A percentile compares a stretch with the other conserved stretches of the same genome.
phyloP scores from a whole-genome alignment of 495 filamentous ascomycete species.

The Hypomontagnella submonticulosa region DNA sequence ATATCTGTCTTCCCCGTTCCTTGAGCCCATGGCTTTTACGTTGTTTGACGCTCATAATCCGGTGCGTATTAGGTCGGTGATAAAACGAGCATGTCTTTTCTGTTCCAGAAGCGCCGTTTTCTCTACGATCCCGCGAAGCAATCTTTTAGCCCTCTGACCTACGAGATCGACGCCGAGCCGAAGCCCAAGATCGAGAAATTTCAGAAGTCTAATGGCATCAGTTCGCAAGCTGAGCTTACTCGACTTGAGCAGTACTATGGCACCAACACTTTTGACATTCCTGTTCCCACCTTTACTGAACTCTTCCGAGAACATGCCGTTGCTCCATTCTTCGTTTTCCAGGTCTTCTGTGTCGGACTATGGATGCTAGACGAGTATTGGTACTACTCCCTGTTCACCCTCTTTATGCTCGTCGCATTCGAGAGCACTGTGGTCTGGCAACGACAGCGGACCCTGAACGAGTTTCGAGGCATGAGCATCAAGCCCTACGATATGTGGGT shows the following conservation, averaged over 20 bases:
- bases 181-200: conserved; percentile 79
- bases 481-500: conserved; percentile 96
- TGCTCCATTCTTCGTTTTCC: conserved; percentile 99
- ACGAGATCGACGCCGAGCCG: conserved; percentile 85
- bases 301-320: conserved; percentile 98
- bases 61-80: conserved; percentile 65
- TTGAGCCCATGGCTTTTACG: neutral
- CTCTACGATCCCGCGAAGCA: conserved; percentile 77
- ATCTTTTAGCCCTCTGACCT: conserved; percentile 82
- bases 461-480: conserved; percentile 99
- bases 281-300: conserved; percentile 93
- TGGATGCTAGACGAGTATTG: conserved; percentile 99
- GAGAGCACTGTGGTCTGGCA: conserved; percentile 99
- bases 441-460: conserved; percentile 92
- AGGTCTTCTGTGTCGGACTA: conserved; percentile 97
- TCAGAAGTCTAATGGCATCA: conserved; percentile 80
- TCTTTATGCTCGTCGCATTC: conserved; percentile 97
- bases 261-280: conserved; percentile 96
- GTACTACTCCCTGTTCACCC: conserved; percentile 99
- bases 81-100: conserved; percentile 82
- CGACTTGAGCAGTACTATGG: conserved; percentile 92
- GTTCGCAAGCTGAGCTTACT: conserved; percentile 74
- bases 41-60: conserved; percentile 21
- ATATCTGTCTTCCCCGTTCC: neutral
- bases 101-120: conserved; percentile 98